phyloP scores from a whole-genome alignment of 495 filamentous ascomycete species.

The Penicillium odoratum region DNA sequence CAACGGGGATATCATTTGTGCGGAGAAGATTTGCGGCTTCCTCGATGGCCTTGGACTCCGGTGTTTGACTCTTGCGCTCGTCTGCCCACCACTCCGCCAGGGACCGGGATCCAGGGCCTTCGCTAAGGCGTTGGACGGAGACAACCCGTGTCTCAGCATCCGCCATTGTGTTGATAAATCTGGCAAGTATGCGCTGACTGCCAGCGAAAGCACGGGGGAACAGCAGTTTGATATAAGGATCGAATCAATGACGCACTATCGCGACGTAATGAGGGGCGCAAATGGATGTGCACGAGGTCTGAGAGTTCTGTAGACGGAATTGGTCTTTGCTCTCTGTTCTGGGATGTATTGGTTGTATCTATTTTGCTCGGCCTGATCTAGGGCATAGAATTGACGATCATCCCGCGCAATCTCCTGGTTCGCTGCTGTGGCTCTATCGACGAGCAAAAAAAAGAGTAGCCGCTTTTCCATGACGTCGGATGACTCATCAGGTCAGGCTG shows the following conservation, averaged over 20 bases:
- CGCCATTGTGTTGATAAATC: constrained; percentile 27
- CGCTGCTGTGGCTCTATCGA: constrained; percentile 3
- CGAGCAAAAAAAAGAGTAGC: constrained; percentile 12
- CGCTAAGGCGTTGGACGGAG: constrained; percentile 44
- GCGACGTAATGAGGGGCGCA: constrained; percentile 22
- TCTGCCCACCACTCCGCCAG: constrained; percentile 48
- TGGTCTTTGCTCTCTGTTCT: neutral
- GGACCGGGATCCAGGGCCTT: constrained; percentile 39
- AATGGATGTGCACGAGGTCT: constrained; percentile 10
- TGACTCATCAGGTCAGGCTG: constrained; percentile 25
- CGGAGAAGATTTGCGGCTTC: constrained; percentile 63
- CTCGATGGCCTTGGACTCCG: constrained; percentile 40
- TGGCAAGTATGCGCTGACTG: constrained; percentile 36
- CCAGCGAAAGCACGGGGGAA: constrained; percentile 35
- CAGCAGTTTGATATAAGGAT: constrained; percentile 34
- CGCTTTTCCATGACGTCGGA: constrained; percentile 30
- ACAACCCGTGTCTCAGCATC: constrained; percentile 37
- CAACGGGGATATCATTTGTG: constrained; percentile 71
- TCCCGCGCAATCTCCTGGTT: constrained; percentile 12
- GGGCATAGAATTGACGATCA: constrained; percentile 15
- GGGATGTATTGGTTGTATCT: neutral
- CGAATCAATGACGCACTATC: constrained; percentile 28
- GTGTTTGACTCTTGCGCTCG: constrained; percentile 37
- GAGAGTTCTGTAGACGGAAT: constrained; percentile 11
- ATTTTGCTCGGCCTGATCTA: constrained; percentile 4